Conservation (phyloP, 2,329 filamentous ascomycete species). For the Aspergillus sp. region DNA sequence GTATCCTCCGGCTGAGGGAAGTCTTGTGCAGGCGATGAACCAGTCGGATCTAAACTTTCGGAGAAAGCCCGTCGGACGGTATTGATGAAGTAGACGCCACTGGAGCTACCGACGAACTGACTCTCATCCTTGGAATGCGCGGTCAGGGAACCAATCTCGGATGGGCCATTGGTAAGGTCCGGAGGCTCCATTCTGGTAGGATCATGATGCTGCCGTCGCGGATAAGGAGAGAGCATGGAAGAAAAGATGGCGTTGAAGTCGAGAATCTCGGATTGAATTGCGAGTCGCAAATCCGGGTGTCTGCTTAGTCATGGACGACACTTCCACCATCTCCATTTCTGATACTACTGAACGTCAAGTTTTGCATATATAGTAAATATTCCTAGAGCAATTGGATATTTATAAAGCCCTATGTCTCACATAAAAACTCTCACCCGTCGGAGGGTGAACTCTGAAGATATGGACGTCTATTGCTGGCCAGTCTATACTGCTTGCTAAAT, state of each 20-base stretch:
- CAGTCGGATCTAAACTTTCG: constrained; percentile 29
- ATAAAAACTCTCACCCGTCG: fast-evolving
- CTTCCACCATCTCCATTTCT: too few species aligned
- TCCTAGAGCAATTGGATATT: too few species aligned
- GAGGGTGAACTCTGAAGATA: too few species aligned
- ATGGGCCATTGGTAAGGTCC: not conserved
- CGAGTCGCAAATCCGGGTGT: too few species aligned
- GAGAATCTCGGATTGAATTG: not conserved
- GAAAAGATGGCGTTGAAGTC: not conserved
- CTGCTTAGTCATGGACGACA: not conserved
- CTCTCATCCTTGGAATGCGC: constrained; percentile 49
- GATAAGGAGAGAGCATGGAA: not conserved
- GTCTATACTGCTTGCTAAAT: too few species aligned
- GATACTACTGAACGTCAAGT: too few species aligned
- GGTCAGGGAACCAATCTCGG: constrained; percentile 46
- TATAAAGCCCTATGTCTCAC: fast-evolving
- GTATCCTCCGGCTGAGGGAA: constrained; percentile 36
- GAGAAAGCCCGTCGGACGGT: constrained; percentile 57
- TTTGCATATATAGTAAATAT: too few species aligned
- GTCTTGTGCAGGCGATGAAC: constrained; percentile 19
- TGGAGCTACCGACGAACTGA: constrained; percentile 56
- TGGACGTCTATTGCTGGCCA: too few species aligned
- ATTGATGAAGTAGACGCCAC: constrained; percentile 57
- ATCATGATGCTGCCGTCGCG: constrained; percentile 18
- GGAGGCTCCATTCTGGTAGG: constrained; percentile 30